phyloP scores from a whole-genome alignment of 495 filamentous ascomycete species.

The Cercophora sp. region DNA sequence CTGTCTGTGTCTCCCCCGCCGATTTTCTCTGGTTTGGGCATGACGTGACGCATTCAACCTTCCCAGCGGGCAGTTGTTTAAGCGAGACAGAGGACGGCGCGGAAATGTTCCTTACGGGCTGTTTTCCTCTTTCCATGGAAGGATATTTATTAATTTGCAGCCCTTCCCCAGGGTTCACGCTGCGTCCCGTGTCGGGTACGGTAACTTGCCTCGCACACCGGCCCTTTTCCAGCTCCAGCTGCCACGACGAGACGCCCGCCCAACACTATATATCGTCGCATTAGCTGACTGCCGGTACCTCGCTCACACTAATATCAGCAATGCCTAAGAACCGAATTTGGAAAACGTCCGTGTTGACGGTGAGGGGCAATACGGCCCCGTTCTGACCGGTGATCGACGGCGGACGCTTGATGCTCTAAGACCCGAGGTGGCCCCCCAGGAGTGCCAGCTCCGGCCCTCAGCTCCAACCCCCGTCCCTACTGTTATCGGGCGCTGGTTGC shows the following conservation, averaged over 20 bases:
- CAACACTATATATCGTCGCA: constrained; percentile 1
- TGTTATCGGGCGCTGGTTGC: too few relatives aligned
- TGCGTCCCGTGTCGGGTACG: constrained; percentile 7
- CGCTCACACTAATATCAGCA: neutral
- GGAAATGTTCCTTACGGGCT: constrained; percentile 7
- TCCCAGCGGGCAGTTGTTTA: constrained; percentile 11
- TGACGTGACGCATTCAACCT: constrained; percentile 28
- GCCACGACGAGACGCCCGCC: neutral
- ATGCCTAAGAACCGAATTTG: neutral
- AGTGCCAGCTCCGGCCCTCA: constrained; percentile 4
- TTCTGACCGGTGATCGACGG: constrained; percentile 9
- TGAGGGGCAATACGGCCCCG: neutral
- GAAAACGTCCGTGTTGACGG: neutral
- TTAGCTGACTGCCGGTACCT: constrained; percentile 10
- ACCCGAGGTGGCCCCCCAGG: neutral
- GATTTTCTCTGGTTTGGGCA: too few relatives aligned
- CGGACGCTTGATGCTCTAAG: neutral
- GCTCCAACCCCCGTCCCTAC: constrained; percentile 12
- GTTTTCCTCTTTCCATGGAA: constrained; percentile 10
- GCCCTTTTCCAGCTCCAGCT: neutral
- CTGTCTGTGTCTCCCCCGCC: too few relatives aligned
- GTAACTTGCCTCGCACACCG: constrained; percentile 8
- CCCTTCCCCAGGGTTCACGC: constrained; percentile 8
- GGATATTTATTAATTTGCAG: constrained; percentile 20
- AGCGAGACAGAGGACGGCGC: constrained; percentile 16